These are phyloP conservation scores for Canariomyces notabilis DNA, from an alignment of 2,329 filamentous ascomycete species.

Conservation along the genomic window DNA sequence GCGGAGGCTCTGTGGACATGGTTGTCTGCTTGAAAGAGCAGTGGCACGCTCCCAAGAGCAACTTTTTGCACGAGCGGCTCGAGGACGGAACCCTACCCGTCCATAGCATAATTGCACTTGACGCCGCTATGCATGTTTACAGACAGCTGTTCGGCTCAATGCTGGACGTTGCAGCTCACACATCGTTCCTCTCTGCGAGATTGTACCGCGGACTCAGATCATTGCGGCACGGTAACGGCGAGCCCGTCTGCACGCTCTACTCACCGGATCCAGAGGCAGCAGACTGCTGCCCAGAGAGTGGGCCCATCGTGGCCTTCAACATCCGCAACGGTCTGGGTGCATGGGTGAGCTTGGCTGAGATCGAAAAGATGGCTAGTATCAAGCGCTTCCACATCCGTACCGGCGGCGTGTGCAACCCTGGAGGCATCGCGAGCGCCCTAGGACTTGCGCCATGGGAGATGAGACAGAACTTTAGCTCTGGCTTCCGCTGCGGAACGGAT, in stretches of 20 bases:
- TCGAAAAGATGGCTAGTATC: conserved; percentile 78
- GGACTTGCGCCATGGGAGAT: conserved; percentile 74
- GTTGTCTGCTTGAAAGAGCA: conserved; percentile 70
- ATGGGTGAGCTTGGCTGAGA: conserved; percentile 76
- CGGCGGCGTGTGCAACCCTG: conserved; percentile 87
- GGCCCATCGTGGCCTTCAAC: conserved; percentile 82
- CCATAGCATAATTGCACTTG: conserved; percentile 81
- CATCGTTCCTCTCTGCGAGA: conserved; percentile 55
- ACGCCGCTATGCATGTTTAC: conserved; percentile 68
- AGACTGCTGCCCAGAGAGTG: conserved; percentile 41
- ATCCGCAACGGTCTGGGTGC: conserved; percentile 61
- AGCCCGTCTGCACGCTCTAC: conserved; percentile 63
- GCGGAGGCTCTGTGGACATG: conserved; percentile 90
- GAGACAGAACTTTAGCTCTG: conserved; percentile 75
- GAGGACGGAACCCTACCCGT: conserved; percentile 91
- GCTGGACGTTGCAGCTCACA: conserved; percentile 64
- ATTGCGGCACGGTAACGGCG: conserved; percentile 65
- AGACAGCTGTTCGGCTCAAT: conserved; percentile 66
- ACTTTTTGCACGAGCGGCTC: conserved; percentile 69
- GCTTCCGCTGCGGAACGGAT: conserved; percentile 77
- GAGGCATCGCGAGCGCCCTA: conserved; percentile 72
- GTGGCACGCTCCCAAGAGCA: conserved; percentile 75
- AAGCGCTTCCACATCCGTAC: conserved; percentile 80
- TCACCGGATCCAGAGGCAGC: conserved; percentile 30
- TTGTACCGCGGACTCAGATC: conserved; percentile 54